Conservation (phyloP, 345 rosid species). For the Gossypium longicalyx region DNA sequence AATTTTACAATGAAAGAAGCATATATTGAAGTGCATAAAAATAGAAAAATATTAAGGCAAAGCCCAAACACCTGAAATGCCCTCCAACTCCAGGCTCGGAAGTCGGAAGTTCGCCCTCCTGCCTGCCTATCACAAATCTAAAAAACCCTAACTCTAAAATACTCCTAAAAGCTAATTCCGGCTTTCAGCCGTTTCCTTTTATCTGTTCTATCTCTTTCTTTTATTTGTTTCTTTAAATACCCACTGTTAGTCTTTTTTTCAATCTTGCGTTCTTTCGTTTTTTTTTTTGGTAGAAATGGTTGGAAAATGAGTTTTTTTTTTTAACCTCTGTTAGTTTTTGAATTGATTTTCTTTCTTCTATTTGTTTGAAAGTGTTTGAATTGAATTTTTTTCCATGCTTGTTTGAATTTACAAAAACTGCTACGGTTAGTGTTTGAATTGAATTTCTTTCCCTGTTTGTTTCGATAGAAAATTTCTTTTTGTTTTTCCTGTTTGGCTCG, state of each 20-base stretch:
- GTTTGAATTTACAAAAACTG: not conserved
- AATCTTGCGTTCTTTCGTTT: not conserved
- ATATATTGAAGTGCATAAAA: too few species aligned
- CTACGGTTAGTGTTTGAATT: not conserved
- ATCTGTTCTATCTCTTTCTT: not conserved
- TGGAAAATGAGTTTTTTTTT: not conserved
- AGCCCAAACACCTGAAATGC: not conserved
- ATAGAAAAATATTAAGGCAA: too few species aligned
- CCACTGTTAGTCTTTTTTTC: not conserved
- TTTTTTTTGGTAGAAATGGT: not conserved
- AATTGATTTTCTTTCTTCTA: not conserved
- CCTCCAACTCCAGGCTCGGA: not conserved
- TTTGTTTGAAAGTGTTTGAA: not conserved
- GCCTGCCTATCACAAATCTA: not conserved
- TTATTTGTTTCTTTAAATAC: not conserved
- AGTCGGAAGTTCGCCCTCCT: not conserved
- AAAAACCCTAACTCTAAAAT: not conserved
- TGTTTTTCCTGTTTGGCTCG: not conserved
- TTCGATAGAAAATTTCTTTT: not conserved
- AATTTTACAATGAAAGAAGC: too few species aligned
- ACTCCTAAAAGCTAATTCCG: not conserved
- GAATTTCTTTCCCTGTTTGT: not conserved
- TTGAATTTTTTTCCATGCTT: not conserved
- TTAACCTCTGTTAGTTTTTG: not conserved
- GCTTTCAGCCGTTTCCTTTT: not conserved